These are phyloP conservation scores for Keithomyces neogunnii DNA, from an alignment of 2,329 filamentous ascomycete species.

Conservation along the genomic window DNA sequence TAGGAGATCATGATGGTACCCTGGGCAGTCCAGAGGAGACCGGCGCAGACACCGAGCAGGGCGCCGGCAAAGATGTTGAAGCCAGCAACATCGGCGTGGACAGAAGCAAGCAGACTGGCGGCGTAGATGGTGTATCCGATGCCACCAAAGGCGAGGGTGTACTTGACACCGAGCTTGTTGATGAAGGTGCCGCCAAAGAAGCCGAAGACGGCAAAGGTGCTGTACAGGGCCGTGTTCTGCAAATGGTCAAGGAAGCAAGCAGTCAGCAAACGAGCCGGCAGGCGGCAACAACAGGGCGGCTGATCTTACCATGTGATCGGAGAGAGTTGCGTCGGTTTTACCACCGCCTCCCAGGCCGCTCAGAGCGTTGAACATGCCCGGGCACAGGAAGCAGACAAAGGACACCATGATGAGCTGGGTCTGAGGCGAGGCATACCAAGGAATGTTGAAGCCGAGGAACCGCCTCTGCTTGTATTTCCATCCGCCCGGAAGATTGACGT, in stretches of 20 bases:
- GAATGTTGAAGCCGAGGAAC: conserved; percentile 37
- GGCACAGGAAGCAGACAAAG: conserved; percentile 50
- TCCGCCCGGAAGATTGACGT: conserved; percentile 29
- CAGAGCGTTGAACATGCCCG: conserved; percentile 65
- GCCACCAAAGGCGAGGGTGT: conserved; percentile 61
- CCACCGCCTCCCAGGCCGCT: conserved; percentile 55
- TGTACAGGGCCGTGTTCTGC: conserved; percentile 58
- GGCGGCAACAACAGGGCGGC: conserved; percentile 2
- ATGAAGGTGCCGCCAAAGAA: conserved; percentile 68
- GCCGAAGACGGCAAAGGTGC: conserved; percentile 57
- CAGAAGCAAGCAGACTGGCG: conserved; percentile 59
- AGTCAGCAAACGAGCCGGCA: conserved; percentile 2
- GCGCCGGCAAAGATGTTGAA: conserved; percentile 61
- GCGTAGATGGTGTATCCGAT: conserved; percentile 69
- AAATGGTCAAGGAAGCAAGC: not conserved
- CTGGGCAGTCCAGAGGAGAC: conserved; percentile 74
- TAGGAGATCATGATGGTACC: conserved; percentile 88
- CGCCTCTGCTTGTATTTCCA: conserved; percentile 53
- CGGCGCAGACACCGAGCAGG: conserved; percentile 69
- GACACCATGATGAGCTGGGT: conserved; percentile 61
- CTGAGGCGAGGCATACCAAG: conserved; percentile 67
- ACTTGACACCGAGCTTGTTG: conserved; percentile 63
- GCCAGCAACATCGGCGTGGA: conserved; percentile 42
- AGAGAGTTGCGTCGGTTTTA: conserved; percentile 37
- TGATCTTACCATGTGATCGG: conserved; percentile 21